Evolutionary conservation across 2,329 filamentous ascomycete genomes (phyloP), one percentile per base, ranked within the genome.

Genomic region (Aschersonia sp.): DNA sequence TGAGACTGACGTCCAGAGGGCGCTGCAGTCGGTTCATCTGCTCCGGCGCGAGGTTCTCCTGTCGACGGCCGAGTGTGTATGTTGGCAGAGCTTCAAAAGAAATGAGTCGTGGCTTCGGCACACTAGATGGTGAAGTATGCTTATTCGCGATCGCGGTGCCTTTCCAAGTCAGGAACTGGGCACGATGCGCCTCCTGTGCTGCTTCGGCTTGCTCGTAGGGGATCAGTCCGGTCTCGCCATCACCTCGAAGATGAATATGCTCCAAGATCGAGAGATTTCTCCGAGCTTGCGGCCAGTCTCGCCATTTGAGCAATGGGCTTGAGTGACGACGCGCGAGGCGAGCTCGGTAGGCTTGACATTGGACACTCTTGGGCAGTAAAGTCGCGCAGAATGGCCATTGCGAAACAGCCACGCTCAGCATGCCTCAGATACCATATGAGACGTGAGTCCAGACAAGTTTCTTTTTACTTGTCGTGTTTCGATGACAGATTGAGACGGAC

Each of bases 1-100:
- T 38, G 30, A 51, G 51, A 45, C 51, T 20, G 41, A 73, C 56
- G 30, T 51, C 53, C 30, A 77, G 60, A 2, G 68, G 67, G 3
- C 61, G 62, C 5, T 55, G 60, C 41, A 82, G 65, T 2, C 68
- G 65, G 3, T 57, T 59, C 2, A 67, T 63, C 54, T 82, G 75
- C 1, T 57, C 54, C 0, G 58, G 46, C 1, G 69, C 66, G 3
- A 85, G 53, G 64, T 58, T 50, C 56, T 61, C 63, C 58, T 96
- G 89, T 32, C 92, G 84, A 5, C 91, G 84, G 48, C 92, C 92
- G 54, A 89, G 84, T 10, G 91, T 96, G 66, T 92, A 96, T 44
- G 89, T 87, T 1, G 89, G 88, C 35, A 74, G 68, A 45, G 89
- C 85, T 47, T 86, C 82, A 65, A 94, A 92, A 53, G 87, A 89